Base-by-base conservation (phyloP, 2,329 filamentous ascomycete species). In the Botrytis paeoniae region DNA sequence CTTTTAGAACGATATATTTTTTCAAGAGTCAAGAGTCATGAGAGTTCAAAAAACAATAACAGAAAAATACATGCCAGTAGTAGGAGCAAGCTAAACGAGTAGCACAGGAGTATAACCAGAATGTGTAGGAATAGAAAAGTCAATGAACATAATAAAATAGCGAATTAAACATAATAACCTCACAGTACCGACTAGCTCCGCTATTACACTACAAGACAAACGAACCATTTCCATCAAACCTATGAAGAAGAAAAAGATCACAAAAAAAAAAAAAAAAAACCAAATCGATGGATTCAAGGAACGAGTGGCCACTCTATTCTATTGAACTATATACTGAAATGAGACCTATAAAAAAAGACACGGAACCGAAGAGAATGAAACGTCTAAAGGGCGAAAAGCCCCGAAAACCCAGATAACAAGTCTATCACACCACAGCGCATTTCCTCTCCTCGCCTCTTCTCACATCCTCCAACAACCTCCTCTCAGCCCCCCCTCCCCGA, bases 151-250 rank as follows among this genome's bases (percentile, higher is more conserved):
- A 16, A 16, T 3, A 16, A 0, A 3, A 16, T n/a, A 12, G 6
- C 5, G 16, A 29, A 14, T n/a, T 0, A 12, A 16, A 54, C 5
- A 25, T 16, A 14, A 54, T 7, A 16, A 54, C 48, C n/a, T 54
- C 25, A n/a, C 0, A 16, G 10, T n/a, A 54, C 25, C 5, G 22
- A 54, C 1, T n/a, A 54, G 16, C 25, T 16, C 4, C 48, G n/a
- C 25, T 1, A 16, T 2, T 14, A 54, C 5, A 54, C 12, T 29
- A 54, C 51, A 29, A 54, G 0, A 5, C 14, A 29, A 57, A 3
- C 18, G 8, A 29, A 16, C 0, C n/a, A 57, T 1, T 1, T 18
- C 6, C 0, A 57, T 57, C n/a, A 29, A 29, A 3, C 14, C 0
- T 3, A 9, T 3, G 5, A 54, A 9, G 51, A 9, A 29, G n/a